phyloP scores from a whole-genome alignment of 257 asterid species.

The Eucommia ulmoides region DNA sequence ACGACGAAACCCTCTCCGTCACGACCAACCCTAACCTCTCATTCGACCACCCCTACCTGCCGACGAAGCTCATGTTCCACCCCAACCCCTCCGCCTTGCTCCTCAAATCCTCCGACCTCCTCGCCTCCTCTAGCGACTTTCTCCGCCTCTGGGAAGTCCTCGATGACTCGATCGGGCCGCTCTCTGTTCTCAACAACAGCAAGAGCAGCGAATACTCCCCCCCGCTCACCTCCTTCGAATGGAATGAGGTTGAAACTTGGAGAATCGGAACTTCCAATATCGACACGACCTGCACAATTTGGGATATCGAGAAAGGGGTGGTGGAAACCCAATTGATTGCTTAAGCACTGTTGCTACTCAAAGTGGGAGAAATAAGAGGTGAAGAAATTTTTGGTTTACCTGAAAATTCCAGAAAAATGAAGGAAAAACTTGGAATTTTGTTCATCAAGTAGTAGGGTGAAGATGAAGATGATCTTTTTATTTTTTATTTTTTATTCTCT shows the following conservation, averaged over 20 bases:
- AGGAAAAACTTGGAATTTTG: too few relatives aligned
- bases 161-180: conserved; percentile 35
- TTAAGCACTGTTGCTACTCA: too few relatives aligned
- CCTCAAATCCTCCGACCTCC: conserved; percentile 31
- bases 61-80: conserved; percentile 73
- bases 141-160: conserved; percentile 73
- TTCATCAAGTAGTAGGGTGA: too few relatives aligned
- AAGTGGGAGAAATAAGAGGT: too few relatives aligned
- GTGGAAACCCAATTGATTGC: background rate
- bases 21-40: conserved; percentile 43
- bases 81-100: conserved; percentile 40
- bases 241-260: conserved; percentile 82
- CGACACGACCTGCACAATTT: background rate
- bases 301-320: background rate
- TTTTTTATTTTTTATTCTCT: too few relatives aligned
- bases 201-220: conserved; percentile 74
- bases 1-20: conserved; percentile 43
- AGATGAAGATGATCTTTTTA: too few relatives aligned
- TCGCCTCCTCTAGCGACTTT: conserved; percentile 86
- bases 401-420: too few relatives aligned
- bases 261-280: conserved; percentile 54
- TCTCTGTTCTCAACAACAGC: conserved; percentile 44
- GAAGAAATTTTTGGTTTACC: too few relatives aligned
- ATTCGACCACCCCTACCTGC: conserved; percentile 82
- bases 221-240: conserved; percentile 80